Evolutionary conservation across 208 protist genomes (phyloP).

Genomic region (Crithidia acanthocephali): DNA sequence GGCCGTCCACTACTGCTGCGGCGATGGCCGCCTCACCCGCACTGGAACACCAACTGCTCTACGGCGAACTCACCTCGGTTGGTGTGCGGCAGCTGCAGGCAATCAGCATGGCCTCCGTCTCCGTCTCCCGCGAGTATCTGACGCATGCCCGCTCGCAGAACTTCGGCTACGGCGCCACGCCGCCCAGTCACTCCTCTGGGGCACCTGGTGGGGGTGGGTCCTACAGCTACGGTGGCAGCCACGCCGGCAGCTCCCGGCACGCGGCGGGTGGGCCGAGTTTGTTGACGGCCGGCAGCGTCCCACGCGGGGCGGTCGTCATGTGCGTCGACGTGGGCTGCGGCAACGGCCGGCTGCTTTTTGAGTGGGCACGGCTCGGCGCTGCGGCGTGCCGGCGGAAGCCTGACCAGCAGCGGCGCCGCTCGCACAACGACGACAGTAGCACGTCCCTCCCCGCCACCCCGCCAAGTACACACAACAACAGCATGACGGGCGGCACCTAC

Average conservation of each 20-base stretch:
- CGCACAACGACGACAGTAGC: neutral
- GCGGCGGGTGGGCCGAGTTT: neutral
- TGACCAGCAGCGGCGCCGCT: conserved; percentile 4
- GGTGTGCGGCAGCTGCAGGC: conserved; percentile 69
- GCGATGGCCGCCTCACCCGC: neutral
- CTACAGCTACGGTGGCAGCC: neutral
- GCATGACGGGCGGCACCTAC: conserved; percentile 3
- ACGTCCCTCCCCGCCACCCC: conserved; percentile 4
- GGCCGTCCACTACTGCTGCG: neutral
- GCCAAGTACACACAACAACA: conserved; percentile 6
- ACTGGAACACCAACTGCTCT: conserved; percentile 43
- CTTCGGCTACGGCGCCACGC: conserved; percentile 1
- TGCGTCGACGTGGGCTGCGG: conserved; percentile 70
- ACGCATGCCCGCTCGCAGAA: conserved; percentile 11
- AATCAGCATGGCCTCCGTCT: conserved; percentile 32
- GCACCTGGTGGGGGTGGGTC: neutral
- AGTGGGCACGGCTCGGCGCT: conserved; percentile 61
- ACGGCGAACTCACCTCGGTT: conserved; percentile 74
- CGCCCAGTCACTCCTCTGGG: neutral
- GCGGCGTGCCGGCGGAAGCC: conserved; percentile 27
- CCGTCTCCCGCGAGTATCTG: conserved; percentile 19
- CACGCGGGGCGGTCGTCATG: conserved; percentile 36
- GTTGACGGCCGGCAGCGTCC: conserved; percentile 4
- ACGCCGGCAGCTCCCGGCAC: neutral
- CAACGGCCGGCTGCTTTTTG: conserved; percentile 76